Evolutionary conservation across 2,329 filamentous ascomycete genomes (phyloP), one percentile per base, ranked within the genome.

Genomic region (Leptographium wingfieldii): DNA sequence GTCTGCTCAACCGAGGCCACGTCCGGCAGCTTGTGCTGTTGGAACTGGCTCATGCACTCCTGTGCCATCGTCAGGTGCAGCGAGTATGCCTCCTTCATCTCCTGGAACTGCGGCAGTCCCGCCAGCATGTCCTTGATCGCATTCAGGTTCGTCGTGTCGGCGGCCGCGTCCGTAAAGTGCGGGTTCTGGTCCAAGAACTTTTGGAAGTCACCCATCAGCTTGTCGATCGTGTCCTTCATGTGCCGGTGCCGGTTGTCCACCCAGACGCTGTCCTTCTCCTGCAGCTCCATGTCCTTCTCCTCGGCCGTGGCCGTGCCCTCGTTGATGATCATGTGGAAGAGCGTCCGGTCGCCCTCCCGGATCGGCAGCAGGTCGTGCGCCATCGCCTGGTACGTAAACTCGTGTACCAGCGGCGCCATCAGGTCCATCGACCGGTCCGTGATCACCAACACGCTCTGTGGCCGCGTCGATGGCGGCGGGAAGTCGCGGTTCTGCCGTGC

Each of bases 381-480:
- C 92, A 99, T 97, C 57, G 94, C 91, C 73, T 99, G 94, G 71
- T 97, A 99, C 14, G 94, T 96, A 70, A 99, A 96, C 68, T 99
- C 94, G 73, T 99, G 94, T 4, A 97, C 70, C 12, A 97, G 74
- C 1, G 94, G 94, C 0, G 92, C 86, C 74, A 87, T 84, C 3
- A 96, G 73, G 71, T 99, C 94, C 87, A 99, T 94, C 9, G 91
- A 90, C 63, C 94, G 83, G 71, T 97, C 94, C 1, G 91, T 89
- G 63, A 99, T 87, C 67, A 96, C 77, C 0, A 99, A 80, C 0
- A 91, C 83, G 48, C 90, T 90, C 64, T 89, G 86, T 7, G 92
- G 92, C 58, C 92, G 80, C 57, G 84, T 81, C 10, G 83, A 83
- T n/a, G 79, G 84, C 0, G 92, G 88, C 1, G 92, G 92, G 64